Conservation (phyloP, 371 early-diverging fungal genomes). For the Gilbertella persicaria region DNA sequence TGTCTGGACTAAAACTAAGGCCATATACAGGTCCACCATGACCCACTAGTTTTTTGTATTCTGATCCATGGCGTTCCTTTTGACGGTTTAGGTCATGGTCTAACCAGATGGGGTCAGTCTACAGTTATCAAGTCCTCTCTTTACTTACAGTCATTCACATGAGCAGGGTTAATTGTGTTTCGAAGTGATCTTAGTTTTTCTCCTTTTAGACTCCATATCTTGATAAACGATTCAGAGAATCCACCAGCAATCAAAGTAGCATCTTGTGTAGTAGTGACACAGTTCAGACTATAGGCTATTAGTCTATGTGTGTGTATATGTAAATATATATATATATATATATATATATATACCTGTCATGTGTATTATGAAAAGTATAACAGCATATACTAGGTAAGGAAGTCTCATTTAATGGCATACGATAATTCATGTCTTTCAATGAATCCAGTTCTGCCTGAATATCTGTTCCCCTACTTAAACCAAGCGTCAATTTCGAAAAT, state of each 20-base stretch:
- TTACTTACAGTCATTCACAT: slow-evolving; percentile 52
- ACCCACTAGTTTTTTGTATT: slow-evolving; percentile 82
- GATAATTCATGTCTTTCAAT: slow-evolving; percentile 81
- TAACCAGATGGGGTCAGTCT: slow-evolving; percentile 7
- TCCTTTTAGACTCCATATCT: slow-evolving; percentile 79
- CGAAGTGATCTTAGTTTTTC: slow-evolving; percentile 64
- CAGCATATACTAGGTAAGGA: slow-evolving; percentile 92
- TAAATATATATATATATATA: too few species aligned
- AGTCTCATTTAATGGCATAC: slow-evolving; percentile 67
- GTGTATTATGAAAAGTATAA: slow-evolving; percentile 97
- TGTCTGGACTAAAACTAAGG: slow-evolving; percentile 87
- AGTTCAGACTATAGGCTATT: slow-evolving; percentile 54
- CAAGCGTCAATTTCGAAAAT: too few species aligned
- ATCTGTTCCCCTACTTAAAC: slow-evolving; percentile 64
- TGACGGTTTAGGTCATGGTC: slow-evolving; percentile 56
- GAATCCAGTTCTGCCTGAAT: slow-evolving; percentile 68
- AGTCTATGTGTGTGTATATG: too few species aligned
- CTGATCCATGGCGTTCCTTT: slow-evolving; percentile 55
- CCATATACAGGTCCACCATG: slow-evolving; percentile 98
- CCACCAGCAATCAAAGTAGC: slow-evolving; percentile 78
- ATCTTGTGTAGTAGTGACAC: slow-evolving; percentile 72
- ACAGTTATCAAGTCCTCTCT: not conserved
- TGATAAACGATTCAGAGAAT: slow-evolving; percentile 83
- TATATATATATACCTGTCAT: slow-evolving; percentile 57
- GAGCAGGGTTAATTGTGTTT: slow-evolving; percentile 59